Conservation (phyloP, 495 filamentous ascomycete species). For the Xylaria palmicola region DNA sequence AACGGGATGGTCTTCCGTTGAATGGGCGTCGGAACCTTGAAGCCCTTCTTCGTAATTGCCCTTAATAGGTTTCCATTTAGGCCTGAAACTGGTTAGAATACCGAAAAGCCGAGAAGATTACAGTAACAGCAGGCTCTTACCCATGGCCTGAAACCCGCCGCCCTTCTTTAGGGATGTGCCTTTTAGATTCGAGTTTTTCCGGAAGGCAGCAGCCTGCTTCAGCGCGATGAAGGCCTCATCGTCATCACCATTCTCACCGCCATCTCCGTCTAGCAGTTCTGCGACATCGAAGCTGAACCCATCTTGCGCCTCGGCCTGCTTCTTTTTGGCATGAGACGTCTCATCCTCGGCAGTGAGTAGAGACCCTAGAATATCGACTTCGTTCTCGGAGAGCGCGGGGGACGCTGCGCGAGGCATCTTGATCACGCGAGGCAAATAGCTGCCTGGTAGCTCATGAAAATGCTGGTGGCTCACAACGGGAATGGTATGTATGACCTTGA, state of each 20-base stretch:
- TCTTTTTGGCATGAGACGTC: slow-evolving; percentile 30
- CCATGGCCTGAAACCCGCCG: slow-evolving; percentile 96
- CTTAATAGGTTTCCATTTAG: slow-evolving; percentile 78
- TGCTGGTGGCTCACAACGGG: not conserved
- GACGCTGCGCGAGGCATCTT: slow-evolving; percentile 63
- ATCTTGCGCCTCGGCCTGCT: slow-evolving; percentile 33
- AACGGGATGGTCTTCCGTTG: slow-evolving; percentile 95
- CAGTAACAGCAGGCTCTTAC: slow-evolving; percentile 27
- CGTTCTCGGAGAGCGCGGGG: slow-evolving; percentile 82
- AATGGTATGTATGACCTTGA: not conserved
- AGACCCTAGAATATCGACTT: slow-evolving; percentile 82
- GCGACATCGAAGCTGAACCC: slow-evolving; percentile 40
- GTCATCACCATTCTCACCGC: slow-evolving; percentile 60
- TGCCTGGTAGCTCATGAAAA: not conserved
- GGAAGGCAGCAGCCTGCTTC: slow-evolving; percentile 77
- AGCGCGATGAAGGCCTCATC: slow-evolving; percentile 89
- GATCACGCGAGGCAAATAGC: not conserved
- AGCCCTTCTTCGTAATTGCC: slow-evolving; percentile 89
- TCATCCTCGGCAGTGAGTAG: slow-evolving; percentile 63
- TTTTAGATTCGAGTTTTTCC: slow-evolving; percentile 78
- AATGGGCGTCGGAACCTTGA: slow-evolving; percentile 93
- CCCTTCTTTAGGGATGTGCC: slow-evolving; percentile 87
- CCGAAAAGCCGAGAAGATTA: not conserved
- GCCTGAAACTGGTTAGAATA: slow-evolving; percentile 37
- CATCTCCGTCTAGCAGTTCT: slow-evolving; percentile 45